These are phyloP conservation scores for Pleurotus eryngii DNA, from an alignment of 768 basidiomycete species.

Conservation along the genomic window DNA sequence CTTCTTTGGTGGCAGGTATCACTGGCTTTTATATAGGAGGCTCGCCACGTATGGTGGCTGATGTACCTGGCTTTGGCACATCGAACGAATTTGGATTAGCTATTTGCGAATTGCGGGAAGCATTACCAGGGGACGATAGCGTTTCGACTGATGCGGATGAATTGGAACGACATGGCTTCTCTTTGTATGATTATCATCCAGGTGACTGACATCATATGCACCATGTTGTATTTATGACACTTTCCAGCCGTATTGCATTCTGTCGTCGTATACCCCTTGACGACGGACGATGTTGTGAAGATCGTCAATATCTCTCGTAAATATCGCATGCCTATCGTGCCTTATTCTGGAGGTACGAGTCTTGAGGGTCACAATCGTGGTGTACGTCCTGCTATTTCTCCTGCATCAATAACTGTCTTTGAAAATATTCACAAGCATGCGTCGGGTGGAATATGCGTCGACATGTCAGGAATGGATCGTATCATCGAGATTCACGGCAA, in stretches of 20 bases:
- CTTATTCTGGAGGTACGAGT: conserved; percentile 79
- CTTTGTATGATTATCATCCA: conserved; percentile 46
- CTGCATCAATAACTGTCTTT: not conserved
- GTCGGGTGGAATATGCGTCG: conserved; percentile 71
- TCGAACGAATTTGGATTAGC: conserved; percentile 50
- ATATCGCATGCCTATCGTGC: conserved; percentile 70
- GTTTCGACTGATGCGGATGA: conserved; percentile 52
- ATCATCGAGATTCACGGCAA: conserved; percentile 71
- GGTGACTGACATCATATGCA: conserved; percentile 28
- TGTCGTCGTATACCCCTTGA: conserved; percentile 61
- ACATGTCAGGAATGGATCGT: conserved; percentile 73
- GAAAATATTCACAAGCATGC: conserved; percentile 24
- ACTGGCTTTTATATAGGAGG: not conserved
- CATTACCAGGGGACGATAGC: conserved; percentile 32
- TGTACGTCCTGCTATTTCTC: conserved; percentile 32
- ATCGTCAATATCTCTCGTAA: conserved; percentile 73
- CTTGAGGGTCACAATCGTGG: conserved; percentile 74
- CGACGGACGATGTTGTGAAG: conserved; percentile 78
- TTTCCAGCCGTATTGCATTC: conserved; percentile 42
- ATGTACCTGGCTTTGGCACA: conserved; percentile 40
- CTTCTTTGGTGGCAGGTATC: not conserved
- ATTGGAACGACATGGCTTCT: conserved; percentile 52
- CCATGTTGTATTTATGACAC: not conserved
- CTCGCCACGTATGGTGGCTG: not conserved
- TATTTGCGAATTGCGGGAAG: conserved; percentile 42